phyloP scores from a whole-genome alignment of 257 asterid genomes.

The Echites panduratus region DNA sequence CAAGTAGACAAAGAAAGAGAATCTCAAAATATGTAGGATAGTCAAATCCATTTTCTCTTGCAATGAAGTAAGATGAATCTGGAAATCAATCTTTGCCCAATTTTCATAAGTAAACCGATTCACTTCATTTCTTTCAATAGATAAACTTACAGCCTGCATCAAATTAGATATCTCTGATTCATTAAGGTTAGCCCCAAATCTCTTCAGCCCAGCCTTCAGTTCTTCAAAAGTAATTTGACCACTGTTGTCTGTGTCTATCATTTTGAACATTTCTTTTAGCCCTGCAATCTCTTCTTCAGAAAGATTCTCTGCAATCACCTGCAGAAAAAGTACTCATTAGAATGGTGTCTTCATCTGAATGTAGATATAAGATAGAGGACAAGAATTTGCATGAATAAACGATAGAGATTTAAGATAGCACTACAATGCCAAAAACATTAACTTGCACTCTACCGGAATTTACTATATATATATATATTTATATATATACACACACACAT shows the following conservation, averaged over 20 bases:
- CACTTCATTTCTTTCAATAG: not conserved
- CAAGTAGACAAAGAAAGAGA: not conserved
- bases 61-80: not conserved
- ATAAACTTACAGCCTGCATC: constrained; percentile 77
- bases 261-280: constrained; percentile 68
- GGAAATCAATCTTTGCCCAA: not conserved
- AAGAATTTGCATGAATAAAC: not conserved
- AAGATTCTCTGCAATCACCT: constrained; percentile 83
- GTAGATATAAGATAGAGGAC: not conserved
- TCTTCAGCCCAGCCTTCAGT: constrained; percentile 65
- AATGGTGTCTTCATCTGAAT: constrained; percentile 7
- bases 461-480: not conserved
- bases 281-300: constrained; percentile 95
- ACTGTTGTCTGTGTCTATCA: constrained; percentile 75
- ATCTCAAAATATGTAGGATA: not conserved
- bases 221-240: constrained; percentile 86
- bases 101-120: not conserved
- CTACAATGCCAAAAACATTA: not conserved
- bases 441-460: not conserved
- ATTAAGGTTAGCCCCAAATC: constrained; percentile 70
- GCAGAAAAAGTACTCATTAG: constrained; percentile 7
- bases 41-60: not conserved
- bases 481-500: too few species aligned
- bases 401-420: not conserved
- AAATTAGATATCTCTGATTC: constrained; percentile 72